Base-by-base conservation (phyloP, 257 asterid genomes). In the Vinca minor region DNA sequence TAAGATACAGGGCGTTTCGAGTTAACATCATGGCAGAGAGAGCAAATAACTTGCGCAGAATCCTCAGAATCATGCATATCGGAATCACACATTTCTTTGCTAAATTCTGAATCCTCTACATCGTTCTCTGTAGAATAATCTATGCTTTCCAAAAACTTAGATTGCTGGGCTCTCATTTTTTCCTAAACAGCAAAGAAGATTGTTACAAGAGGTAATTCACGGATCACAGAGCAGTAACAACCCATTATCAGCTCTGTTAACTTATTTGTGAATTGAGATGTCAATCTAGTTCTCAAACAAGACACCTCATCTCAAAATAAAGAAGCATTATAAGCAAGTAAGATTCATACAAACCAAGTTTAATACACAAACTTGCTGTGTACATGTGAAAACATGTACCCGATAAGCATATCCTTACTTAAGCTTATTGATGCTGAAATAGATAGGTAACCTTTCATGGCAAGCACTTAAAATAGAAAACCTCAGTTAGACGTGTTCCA, bases 91-190 rank as follows among this genome's bases (percentile, higher is more conserved):
- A 32, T 76, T 74, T 81, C 89, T 63, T 77, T 79, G 67, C 72
- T 81, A 69, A 71, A 63, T 62, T 80, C 76, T 65, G 85, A 69
- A 64, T 77, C 94, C 63, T 79, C 84, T 80, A 74, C 68, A 74
- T 69, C 88, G 45, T 80, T 89, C 68, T 88, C 95, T 54, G 45
- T 71, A 61, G 72, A 66, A 64, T 91, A 75, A 67, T 81, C 73
- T 69, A 87, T 76, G 79, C 84, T 85, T 71, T 79, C 88, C 83
- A 93, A 71, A 71, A 93, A 93, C 77, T 83, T 85, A 56, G 92
- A 89, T 69, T 93, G 99, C 69, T 89, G 92, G 41, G 84, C 86
- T 77, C 78, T 83, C 99, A 93, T 89, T 64, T 82, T 93, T 75
- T 84, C 99, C 99, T 93, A 81, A 47, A 59, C 49, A 69, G 39